A percentile compares a stretch with the other conserved stretches of the same genome.
phyloP scores from a whole-genome alignment of 805 yeast genomes.

The Kodamaea restingae region DNA sequence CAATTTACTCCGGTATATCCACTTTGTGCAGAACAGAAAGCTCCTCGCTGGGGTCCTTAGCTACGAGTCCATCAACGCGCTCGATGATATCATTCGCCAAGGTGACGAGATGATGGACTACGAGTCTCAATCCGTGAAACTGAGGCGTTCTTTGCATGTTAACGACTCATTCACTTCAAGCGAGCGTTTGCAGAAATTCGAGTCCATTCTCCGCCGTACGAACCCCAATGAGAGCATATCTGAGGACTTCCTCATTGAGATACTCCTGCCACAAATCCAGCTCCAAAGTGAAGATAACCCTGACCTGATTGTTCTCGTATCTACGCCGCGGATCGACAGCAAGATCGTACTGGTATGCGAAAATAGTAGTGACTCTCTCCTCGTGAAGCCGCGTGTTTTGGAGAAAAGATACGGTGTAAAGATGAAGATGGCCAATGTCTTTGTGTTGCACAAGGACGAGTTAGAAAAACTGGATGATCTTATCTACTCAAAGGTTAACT shows the following conservation, averaged over 20 bases:
- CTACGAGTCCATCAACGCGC: slow-evolving; percentile 30
- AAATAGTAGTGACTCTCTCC: slow-evolving; percentile 28
- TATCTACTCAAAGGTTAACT: slow-evolving; percentile 45
- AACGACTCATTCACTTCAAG: slow-evolving; percentile 5
- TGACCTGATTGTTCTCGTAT: slow-evolving; percentile 61
- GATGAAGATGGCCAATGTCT: slow-evolving; percentile 68
- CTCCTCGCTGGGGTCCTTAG: slow-evolving; percentile 28
- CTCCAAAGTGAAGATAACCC: slow-evolving; percentile 35
- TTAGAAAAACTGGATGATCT: slow-evolving; percentile 30
- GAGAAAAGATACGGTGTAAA: slow-evolving; percentile 69
- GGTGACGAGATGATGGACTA: slow-evolving; percentile 11
- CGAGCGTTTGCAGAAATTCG: slow-evolving; percentile 25
- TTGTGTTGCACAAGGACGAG: slow-evolving; percentile 56
- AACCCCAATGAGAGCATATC: slow-evolving; percentile 21
- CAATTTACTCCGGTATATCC: slow-evolving; percentile 31
- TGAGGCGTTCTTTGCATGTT: not conserved
- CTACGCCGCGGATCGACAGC: slow-evolving; percentile 67
- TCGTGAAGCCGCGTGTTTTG: slow-evolving; percentile 32
- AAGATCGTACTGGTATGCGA: slow-evolving; percentile 64
- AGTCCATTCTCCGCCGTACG: slow-evolving; percentile 24
- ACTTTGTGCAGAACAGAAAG: slow-evolving; percentile 30
- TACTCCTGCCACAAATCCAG: slow-evolving; percentile 43
- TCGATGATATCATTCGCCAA: slow-evolving; percentile 26
- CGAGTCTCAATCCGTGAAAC: not conserved
- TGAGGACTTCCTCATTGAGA: slow-evolving; percentile 38